Evolutionary conservation across 331 rosid species (phyloP).

Genomic region (Ulmus americana): DNA sequence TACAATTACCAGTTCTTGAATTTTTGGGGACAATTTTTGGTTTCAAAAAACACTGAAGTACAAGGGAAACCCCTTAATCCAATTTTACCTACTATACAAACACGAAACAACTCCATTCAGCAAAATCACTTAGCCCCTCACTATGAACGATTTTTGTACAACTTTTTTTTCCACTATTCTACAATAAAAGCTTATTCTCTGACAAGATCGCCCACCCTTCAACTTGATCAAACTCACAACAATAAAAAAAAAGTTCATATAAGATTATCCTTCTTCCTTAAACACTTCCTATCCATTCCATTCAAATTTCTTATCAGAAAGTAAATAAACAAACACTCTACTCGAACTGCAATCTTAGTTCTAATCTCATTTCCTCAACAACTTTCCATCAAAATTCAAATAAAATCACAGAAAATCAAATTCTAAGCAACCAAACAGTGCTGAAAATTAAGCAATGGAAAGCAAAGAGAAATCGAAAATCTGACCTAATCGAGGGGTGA

Average conservation of each 20-base stretch:
- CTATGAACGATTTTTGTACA: background rate
- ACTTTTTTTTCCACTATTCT: background rate
- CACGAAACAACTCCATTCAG: background rate
- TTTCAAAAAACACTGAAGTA: background rate
- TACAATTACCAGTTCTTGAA: background rate
- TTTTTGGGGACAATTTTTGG: background rate
- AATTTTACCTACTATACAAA: background rate
- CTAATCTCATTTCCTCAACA: background rate
- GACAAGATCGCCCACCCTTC: background rate
- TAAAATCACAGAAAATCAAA: background rate
- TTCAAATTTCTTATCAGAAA: no score
- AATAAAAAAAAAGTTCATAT: background rate
- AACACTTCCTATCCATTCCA: background rate
- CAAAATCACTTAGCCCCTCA: background rate
- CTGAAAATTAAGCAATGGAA: background rate
- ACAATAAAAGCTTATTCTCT: background rate
- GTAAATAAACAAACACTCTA: background rate
- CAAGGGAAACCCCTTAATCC: background rate
- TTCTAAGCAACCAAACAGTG: background rate
- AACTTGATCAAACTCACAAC: background rate
- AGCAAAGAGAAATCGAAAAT: conserved; percentile 15
- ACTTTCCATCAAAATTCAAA: background rate
- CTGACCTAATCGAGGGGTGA: conserved; percentile 69
- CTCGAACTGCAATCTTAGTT: background rate
- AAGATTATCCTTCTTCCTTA: background rate